Conservation (phyloP, 106 monocot genomes). For the Gastrodia elata region DNA sequence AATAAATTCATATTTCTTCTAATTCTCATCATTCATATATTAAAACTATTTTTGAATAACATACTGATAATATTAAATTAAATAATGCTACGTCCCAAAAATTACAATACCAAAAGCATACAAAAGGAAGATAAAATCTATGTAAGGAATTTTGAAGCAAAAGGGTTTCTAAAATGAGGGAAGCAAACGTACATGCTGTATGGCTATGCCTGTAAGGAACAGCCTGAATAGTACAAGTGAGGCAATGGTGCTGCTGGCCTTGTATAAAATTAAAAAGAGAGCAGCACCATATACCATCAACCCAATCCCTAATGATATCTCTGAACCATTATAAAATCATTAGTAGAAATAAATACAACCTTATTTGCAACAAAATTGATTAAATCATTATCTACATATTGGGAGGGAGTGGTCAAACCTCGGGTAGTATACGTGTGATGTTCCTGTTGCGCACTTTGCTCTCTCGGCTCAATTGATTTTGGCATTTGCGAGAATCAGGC, state of each 20-base stretch:
- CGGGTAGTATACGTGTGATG: background rate
- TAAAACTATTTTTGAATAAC: too few species aligned
- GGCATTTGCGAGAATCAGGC: constrained; percentile 4
- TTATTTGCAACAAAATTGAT: background rate
- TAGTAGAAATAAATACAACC: constrained; percentile 3
- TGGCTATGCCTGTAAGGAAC: too few species aligned
- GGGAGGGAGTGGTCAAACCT: too few species aligned
- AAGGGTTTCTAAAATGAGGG: background rate
- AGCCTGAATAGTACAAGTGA: background rate
- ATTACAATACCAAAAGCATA: too few species aligned
- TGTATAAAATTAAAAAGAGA: background rate
- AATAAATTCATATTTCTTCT: too few species aligned
- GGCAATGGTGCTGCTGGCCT: background rate
- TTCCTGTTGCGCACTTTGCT: background rate
- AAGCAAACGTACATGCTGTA: too few species aligned
- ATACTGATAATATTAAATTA: too few species aligned
- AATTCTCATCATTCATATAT: too few species aligned
- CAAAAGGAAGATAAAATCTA: too few species aligned
- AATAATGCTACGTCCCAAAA: too few species aligned
- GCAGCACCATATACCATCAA: background rate
- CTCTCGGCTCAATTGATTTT: background rate
- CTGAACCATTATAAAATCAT: background rate
- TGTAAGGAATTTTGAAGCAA: background rate
- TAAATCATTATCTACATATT: background rate
- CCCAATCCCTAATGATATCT: background rate